Conservation (phyloP, 1,284 basidiomycete species). For the Dichomitus squalens region DNA sequence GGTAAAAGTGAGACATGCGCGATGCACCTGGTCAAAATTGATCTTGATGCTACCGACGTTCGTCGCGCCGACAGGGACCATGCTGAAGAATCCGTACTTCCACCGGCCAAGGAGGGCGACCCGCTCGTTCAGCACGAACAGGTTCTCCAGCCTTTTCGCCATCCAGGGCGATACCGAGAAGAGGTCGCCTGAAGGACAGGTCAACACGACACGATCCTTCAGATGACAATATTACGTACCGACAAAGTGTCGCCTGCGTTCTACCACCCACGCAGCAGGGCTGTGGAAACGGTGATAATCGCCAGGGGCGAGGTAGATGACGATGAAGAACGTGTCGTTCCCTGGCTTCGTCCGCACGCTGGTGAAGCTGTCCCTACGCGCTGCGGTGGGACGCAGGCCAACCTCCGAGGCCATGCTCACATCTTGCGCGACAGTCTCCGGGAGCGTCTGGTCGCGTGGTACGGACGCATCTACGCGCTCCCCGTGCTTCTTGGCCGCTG, state of each 20-base stretch:
- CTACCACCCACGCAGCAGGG: constrained; percentile 96
- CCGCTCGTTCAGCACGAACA: constrained; percentile 97
- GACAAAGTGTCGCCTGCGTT: constrained; percentile 93
- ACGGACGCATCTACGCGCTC: constrained; percentile 69
- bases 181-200: constrained; percentile 67
- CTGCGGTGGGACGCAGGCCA: constrained; percentile 53
- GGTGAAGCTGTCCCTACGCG: constrained; percentile 44
- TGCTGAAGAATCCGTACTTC: constrained; percentile 95
- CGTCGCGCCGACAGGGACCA: constrained; percentile 97
- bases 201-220: not conserved
- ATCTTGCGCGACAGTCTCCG: constrained; percentile 64
- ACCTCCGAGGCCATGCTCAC: constrained; percentile 69
- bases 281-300: constrained; percentile 99
- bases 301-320: constrained; percentile 97
- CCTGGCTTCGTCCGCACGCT: constrained; percentile 58
- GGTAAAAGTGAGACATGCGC: not conserved
- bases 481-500: constrained; percentile 55
- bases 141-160: constrained; percentile 87
- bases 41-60: constrained; percentile 97
- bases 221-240: constrained; percentile 47
- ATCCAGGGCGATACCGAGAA: constrained; percentile 98
- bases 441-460: constrained; percentile 49
- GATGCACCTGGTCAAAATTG: constrained; percentile 88
- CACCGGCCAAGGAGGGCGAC: constrained; percentile 96
- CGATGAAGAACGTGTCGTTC: constrained; percentile 88